Evolutionary conservation across 345 rosid genomes (phyloP), one percentile per base, ranked within the genome.

Genomic region (Brassica juncea): DNA sequence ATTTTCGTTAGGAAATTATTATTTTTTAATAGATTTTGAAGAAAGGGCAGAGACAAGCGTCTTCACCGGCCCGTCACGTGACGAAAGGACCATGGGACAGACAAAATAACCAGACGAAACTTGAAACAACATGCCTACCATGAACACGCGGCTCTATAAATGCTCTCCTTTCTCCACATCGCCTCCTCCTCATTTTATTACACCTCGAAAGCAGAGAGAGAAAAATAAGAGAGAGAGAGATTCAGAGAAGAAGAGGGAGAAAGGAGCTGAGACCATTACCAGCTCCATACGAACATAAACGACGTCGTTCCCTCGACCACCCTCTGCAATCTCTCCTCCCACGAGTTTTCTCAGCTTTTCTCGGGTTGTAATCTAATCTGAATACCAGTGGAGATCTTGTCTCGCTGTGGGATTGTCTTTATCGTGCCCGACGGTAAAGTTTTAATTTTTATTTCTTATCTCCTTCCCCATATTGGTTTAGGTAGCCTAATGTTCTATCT

Each of bases 41-140:
- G 70, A 80, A 80, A 80, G 67, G 67, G 42, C 60, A 57, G 62
- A 65, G 62, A 74, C 65, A 61, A 54, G 75, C 75, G 78, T 68
- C 78, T 49, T 49, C 49, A 69, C 49, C 75, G 82, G 77, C 14
- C 66, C 55, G 25, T 76, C 83, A 81, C 83, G 83, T 81, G 80
- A 81, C 79, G 68, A 28, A 75, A 31, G 68, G 57, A 75, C 72
- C 73, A 25, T 21, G 27, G 12, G 71, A 80, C 76, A 54, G 76
- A 75, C 75, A 71, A 37, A 62, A 71, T 68, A 66, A 25, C 54
- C 47, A 11, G 70, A 49, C 8, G 42, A 66, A 81, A 69, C 30
- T 14, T 23, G 9, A 60, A 23, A 76, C 55, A 75, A 74, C 82
- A 70, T 82, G 80, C 78, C 81, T 79, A 78, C 75, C 85, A 79